Base-by-base conservation (phyloP, 177 flowering plant species). In the Telopea speciosissima region DNA sequence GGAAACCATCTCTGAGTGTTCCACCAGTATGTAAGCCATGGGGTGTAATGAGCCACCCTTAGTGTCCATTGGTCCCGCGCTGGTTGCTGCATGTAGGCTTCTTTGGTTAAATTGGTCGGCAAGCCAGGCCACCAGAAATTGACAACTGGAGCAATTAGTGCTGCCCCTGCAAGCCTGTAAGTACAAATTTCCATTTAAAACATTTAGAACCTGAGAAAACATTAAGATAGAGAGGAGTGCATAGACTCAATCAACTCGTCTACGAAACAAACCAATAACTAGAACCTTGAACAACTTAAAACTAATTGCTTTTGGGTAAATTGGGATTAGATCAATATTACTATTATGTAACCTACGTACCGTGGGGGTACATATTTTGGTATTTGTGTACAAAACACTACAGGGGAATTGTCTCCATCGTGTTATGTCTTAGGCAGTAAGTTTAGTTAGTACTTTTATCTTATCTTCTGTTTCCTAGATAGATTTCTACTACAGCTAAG, bases 1-100 rank as follows among this genome's bases (percentile, higher is more conserved):
- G 87, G 90, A 62, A 89, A 84, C 78, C 82, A 82, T 52, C 80
- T 88, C 60, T 86, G 92, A 19, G 90, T 84, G 78, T 85, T 86
- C 94, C 94, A 89, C 92, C 89, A 89, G 76, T 88, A 76, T 19
- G 84, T 84, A 22, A 89, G 86, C 90, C 90, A 88, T 11, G 94
- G 91, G 1, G 81, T 25, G 65, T 89, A 80, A 72, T 85, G 94
- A 72, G 84, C 78, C 42, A 89, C 86, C 58, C 89, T 81, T 31
- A 84, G 70, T 7, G 85, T 59, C 89, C 91, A 88, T 60, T 83
- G 85, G 64, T 89, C 92, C 62, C 62, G 81, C 8, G 16, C 56
- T n/a, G 75, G 63, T 65, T 81, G 86, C 33, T 69, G 67, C 45
- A 66, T 14, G 75, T 69, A 85, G 19, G 81, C 89, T 74, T 83